phyloP scores from a whole-genome alignment of 2,329 filamentous ascomycete species.

The Diplodia corticola region DNA sequence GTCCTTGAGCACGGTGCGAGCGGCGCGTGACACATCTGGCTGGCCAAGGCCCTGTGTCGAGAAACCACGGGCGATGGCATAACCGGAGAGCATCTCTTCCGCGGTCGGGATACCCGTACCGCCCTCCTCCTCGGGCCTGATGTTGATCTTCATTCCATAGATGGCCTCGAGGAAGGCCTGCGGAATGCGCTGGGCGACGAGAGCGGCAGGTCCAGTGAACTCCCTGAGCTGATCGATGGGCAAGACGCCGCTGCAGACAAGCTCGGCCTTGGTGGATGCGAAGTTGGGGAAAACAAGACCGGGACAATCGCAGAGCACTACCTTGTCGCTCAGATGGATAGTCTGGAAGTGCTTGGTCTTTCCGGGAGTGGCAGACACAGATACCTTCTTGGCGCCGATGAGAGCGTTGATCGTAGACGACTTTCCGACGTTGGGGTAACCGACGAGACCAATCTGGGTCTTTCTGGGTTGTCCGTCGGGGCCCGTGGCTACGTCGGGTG shows the following conservation, averaged over 20 bases:
- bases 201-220: conserved; percentile 79
- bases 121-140: conserved; percentile 81
- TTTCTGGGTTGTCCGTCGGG: conserved; percentile 57
- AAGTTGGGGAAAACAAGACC: conserved; percentile 99
- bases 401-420: conserved; percentile 98
- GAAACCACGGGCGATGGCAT: conserved; percentile 87
- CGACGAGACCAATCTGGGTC: conserved; percentile 88
- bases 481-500: conserved; percentile 58
- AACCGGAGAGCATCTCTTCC: conserved; percentile 80
- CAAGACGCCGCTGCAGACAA: conserved; percentile 91
- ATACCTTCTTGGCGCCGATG: conserved; percentile 98
- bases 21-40: conserved; percentile 90
- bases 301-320: conserved; percentile 95
- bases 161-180: conserved; percentile 86
- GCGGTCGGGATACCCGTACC: conserved; percentile 85
- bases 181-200: conserved; percentile 84
- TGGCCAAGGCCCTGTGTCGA: conserved; percentile 85
- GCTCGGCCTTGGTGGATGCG: conserved; percentile 90
- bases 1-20: conserved; percentile 88
- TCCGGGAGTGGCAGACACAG: conserved; percentile 92
- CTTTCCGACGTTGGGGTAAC: conserved; percentile 98
- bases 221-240: conserved; percentile 96
- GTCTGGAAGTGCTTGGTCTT: conserved; percentile 99
- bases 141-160: conserved; percentile 88
- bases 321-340: conserved; percentile 84